Conservation (phyloP, 139 green algal genomes). For the Chlorella sp. region DNA sequence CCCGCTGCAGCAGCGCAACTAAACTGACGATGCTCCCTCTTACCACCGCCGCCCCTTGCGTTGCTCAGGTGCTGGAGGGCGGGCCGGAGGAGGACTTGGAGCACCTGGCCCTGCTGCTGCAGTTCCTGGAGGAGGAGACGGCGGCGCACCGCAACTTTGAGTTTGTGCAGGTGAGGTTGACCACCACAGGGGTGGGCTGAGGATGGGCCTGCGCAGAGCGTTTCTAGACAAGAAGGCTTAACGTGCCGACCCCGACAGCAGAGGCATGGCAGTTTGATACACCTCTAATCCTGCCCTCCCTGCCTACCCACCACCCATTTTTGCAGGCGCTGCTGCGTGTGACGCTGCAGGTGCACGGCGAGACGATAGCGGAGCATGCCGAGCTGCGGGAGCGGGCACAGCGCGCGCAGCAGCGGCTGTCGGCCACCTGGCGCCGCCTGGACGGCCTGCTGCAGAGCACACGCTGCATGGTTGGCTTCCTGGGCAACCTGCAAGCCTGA, state of each 20-base stretch:
- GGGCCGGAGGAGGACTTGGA: conserved; percentile 57
- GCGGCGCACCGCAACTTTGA: conserved; percentile 80
- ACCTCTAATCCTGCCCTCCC: conserved; percentile 8
- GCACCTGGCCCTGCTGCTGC: conserved; percentile 72
- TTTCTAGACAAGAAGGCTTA: too few relatives aligned
- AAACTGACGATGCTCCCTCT: too few relatives aligned
- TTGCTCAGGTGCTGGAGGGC: conserved; percentile 33
- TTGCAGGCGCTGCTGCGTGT: conserved; percentile 54
- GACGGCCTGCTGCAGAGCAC: conserved; percentile 72
- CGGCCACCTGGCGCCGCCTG: conserved; percentile 67
- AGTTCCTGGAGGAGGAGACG: conserved; percentile 65
- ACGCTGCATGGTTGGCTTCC: conserved; percentile 81
- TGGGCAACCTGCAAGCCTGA: conserved; percentile 76
- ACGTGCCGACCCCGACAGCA: too few relatives aligned
- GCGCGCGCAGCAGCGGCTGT: conserved; percentile 54
- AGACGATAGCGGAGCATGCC: conserved; percentile 61
- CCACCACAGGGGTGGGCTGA: too few relatives aligned
- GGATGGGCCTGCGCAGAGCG: too few relatives aligned
- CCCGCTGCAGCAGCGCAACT: too few relatives aligned
- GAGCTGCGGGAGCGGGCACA: conserved; percentile 48
- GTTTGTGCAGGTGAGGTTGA: conserved; percentile 63
- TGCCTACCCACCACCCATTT: too few relatives aligned
- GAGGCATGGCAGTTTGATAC: too few relatives aligned
- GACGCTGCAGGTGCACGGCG: conserved; percentile 70
- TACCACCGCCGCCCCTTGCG: too few relatives aligned